A percentile compares a stretch with the other conserved stretches of the same genome.
Evolutionary conservation across 179 eudicot genomes (phyloP).

Genomic region (Silene vulgaris): DNA sequence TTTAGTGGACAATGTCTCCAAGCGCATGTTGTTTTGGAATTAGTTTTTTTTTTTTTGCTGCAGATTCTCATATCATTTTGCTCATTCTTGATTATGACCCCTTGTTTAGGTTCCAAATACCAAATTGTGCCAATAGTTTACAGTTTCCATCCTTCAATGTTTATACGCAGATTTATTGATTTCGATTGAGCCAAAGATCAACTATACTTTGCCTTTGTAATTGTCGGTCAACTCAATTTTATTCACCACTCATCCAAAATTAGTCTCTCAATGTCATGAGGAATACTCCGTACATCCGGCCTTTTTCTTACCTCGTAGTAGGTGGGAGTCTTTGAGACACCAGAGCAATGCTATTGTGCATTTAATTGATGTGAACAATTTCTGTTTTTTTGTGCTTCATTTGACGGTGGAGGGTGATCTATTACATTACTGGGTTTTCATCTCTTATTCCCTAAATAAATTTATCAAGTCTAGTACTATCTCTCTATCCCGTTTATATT

Average conservation of each 20-base stretch:
- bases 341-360: background rate
- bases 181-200: too few species aligned
- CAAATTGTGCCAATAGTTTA: conserved; percentile 1
- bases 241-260: background rate
- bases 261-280: too few species aligned
- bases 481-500: background rate
- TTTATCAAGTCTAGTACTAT: background rate
- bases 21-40: too few species aligned
- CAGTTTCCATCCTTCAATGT: background rate
- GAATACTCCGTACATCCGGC: too few species aligned
- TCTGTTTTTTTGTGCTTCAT: background rate
- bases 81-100: background rate
- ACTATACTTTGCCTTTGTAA: too few species aligned
- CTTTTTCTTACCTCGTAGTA: too few species aligned
- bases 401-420: background rate
- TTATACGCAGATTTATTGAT: too few species aligned
- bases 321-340: background rate
- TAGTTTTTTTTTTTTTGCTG: background rate
- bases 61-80: background rate
- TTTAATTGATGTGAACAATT: background rate
- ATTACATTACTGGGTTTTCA: background rate
- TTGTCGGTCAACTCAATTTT: too few species aligned
- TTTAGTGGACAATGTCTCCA: too few species aligned
- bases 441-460: background rate
- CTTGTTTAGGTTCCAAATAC: background rate